Conservation (phyloP, 1,284 basidiomycete species). For the Malassezia caprae region DNA sequence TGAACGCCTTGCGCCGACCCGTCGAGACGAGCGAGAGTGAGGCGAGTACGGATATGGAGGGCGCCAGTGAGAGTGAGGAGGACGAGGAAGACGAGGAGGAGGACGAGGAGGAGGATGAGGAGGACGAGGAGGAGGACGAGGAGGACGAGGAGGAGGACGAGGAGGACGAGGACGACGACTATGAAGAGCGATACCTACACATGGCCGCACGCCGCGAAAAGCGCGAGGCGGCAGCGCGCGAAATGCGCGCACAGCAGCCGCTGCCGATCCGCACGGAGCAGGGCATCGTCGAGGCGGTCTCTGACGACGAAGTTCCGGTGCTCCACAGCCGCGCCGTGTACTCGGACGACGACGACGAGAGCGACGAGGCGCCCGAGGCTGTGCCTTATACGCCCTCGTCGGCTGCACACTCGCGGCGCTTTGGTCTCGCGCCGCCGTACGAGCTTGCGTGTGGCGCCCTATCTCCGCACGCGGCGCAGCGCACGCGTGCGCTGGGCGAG, state of each 20-base stretch:
- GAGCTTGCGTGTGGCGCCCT: slow-evolving; percentile 24
- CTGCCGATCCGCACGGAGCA: slow-evolving; percentile 15
- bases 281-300: slow-evolving; percentile 2
- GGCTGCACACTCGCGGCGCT: slow-evolving; percentile 26
- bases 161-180: slow-evolving; percentile 7
- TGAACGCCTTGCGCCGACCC: not conserved
- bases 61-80: slow-evolving; percentile 57
- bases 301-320: slow-evolving; percentile 10
- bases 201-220: slow-evolving; percentile 23
- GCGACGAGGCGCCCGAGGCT: slow-evolving; percentile 5
- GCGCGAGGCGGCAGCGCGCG: slow-evolving; percentile 8
- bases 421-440: slow-evolving; percentile 35
- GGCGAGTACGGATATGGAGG: slow-evolving; percentile 63
- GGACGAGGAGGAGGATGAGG: not conserved
- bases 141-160: not conserved
- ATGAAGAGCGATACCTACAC: slow-evolving; percentile 26
- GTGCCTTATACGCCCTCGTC: slow-evolving; percentile 12
- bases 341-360: slow-evolving; percentile 12
- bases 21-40: slow-evolving; percentile 56
- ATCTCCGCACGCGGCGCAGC: slow-evolving; percentile 3
- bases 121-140: not conserved
- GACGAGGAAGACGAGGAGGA: slow-evolving; percentile 17
- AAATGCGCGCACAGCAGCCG: slow-evolving; percentile 19
- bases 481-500: slow-evolving; percentile 14
- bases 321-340: slow-evolving; percentile 25